These are phyloP conservation scores for Pythium phragmitis DNA, from an alignment of 352 stramenopile species.

Conservation along the genomic window DNA sequence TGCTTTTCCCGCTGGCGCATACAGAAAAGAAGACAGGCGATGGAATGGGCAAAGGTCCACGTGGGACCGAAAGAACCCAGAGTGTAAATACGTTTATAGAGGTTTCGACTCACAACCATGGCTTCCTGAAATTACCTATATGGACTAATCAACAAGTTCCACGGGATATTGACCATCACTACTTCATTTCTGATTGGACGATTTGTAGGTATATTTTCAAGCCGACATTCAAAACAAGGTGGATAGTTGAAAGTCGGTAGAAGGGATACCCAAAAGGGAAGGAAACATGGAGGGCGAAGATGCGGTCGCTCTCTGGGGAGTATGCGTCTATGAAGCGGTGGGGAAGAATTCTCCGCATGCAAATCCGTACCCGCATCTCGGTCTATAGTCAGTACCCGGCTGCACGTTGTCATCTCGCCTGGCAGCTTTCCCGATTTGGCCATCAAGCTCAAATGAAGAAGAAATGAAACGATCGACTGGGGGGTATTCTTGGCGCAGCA, in stretches of 20 bases:
- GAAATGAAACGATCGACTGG: no score
- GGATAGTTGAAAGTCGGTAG: no score
- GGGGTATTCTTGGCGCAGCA: no score
- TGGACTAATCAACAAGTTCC: not conserved
- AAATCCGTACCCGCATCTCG: no score
- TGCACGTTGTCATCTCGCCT: no score
- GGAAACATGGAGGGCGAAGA: not conserved
- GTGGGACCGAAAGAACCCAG: slow-evolving; percentile 22
- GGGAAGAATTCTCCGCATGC: no score
- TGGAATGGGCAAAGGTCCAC: slow-evolving; percentile 8
- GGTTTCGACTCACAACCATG: slow-evolving; percentile 1
- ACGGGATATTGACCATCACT: slow-evolving; percentile 9
- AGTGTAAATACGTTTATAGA: slow-evolving; percentile 7
- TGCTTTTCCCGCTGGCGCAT: slow-evolving; percentile 1
- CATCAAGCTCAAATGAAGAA: no score
- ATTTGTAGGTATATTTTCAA: not conserved
- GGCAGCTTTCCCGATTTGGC: no score
- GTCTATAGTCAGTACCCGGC: no score
- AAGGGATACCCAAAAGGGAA: no score
- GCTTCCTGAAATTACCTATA: slow-evolving; percentile 9
- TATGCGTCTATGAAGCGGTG: no score
- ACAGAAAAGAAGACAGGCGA: slow-evolving; percentile 11
- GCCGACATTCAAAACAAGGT: not conserved
- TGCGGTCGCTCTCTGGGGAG: no score
- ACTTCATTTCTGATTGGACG: not conserved